Evolutionary conservation across 371 early-diverging fungal genomes (phyloP), one percentile per base, ranked within the genome.

Genomic region (Apophysomyces ossiformis): DNA sequence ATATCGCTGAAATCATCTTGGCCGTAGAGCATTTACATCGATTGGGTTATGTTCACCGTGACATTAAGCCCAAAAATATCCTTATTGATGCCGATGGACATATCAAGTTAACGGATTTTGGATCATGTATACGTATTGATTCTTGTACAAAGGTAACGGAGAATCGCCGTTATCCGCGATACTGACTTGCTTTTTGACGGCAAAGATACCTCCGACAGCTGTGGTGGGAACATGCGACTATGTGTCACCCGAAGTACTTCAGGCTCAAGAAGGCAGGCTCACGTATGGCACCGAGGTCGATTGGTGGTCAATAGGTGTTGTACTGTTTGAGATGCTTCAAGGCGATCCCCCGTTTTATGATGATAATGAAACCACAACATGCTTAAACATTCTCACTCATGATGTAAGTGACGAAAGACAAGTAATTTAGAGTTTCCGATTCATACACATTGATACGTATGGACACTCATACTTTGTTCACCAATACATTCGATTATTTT

Each of bases 231-330:
- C 99, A 1, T 93, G 95, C 59, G 96, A 96, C 65, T 97, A 96
- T 74, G 95, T 99, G 64, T 97, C 98, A 15, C 96, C 97, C 5
- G 98, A 97, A 77, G 92, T 96, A 6, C 90, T 95, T 35, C 75
- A 89, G 69, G 84, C 90, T 36, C 83, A 85, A 32, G 77, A 82
- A 46, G 86, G 86, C 7, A 78, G 80, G 7, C 85, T 82, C 21
- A 87, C 93, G 9, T 99, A 99, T 79, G 95, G 95, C 43, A 91
- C 91, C 56, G 94, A 93, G 37, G 96, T 95, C 46, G 99, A 99
- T 81, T 97, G 98, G 95, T 99, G 99, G 99, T 94, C 97, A 9
- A 84, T 99, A 0, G 99, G 99, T 18, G 95, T 98, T 16, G 91
- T 99, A 43, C 88, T 99, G 75, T 99, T 93, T 69, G 99, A 99